Evolutionary conservation across 2,329 filamentous ascomycete genomes (phyloP).

Genomic region (Graphilbum ipis-grandicollis): DNA sequence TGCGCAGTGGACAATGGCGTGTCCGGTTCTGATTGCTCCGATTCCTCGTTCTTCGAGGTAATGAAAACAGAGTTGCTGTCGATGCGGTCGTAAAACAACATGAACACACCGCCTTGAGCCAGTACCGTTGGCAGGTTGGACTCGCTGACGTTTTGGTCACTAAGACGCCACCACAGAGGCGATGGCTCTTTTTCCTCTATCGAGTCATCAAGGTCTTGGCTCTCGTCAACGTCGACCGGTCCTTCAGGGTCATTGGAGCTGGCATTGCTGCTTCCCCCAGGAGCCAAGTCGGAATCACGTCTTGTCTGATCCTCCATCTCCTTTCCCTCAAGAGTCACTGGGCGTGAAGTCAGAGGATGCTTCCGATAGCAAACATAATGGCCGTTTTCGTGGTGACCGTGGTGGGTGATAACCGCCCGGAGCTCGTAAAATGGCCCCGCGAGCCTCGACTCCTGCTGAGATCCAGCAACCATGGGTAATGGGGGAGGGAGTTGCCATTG

Average conservation of each 20-base stretch:
- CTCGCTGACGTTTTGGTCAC: slow-evolving; percentile 67
- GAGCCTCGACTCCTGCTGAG: slow-evolving; percentile 28
- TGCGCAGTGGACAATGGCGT: too few relatives aligned
- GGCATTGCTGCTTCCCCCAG: too few relatives aligned
- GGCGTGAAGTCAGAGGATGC: slow-evolving; percentile 24
- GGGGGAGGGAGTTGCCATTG: slow-evolving; percentile 53
- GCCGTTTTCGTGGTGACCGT: slow-evolving; percentile 81
- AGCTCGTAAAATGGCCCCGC: slow-evolving; percentile 54
- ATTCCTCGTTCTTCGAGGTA: not conserved
- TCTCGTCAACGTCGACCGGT: too few relatives aligned
- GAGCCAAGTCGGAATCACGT: too few relatives aligned
- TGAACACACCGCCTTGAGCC: slow-evolving; percentile 70
- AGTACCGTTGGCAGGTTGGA: slow-evolving; percentile 60
- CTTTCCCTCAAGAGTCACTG: too few relatives aligned
- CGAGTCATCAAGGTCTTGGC: slow-evolving; percentile 1
- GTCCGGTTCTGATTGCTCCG: not conserved
- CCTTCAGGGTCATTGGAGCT: too few relatives aligned
- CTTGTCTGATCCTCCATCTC: not conserved
- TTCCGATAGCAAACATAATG: slow-evolving; percentile 88
- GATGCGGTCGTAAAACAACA: slow-evolving; percentile 85
- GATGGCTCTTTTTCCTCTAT: slow-evolving; percentile 11
- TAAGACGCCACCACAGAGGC: slow-evolving; percentile 74
- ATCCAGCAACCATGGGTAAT: slow-evolving; percentile 55
- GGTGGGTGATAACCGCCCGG: slow-evolving; percentile 73
- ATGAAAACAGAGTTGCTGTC: slow-evolving; percentile 31